Evolutionary conservation across 1,139 yeast genomes (phyloP).

Genomic region (Zhuliangozyma blackwelliae): DNA sequence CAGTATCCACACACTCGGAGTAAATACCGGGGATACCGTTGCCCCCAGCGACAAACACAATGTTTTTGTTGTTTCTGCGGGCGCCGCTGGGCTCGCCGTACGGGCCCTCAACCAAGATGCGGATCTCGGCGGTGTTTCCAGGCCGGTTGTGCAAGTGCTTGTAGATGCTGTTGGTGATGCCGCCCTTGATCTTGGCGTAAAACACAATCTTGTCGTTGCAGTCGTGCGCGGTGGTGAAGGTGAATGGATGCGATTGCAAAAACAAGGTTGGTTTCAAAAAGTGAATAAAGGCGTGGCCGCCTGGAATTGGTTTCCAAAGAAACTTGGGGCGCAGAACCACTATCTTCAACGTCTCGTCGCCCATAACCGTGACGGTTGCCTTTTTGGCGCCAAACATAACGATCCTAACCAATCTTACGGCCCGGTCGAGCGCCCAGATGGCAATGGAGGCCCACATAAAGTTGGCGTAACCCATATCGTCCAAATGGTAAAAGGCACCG

Average conservation of each 20-base stretch:
- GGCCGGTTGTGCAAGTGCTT: slow-evolving; percentile 24
- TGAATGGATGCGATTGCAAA: slow-evolving; percentile 37
- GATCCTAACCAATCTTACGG: slow-evolving; percentile 27
- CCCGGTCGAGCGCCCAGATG: slow-evolving; percentile 40
- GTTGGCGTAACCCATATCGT: slow-evolving; percentile 29
- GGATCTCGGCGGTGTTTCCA: slow-evolving; percentile 20
- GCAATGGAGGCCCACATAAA: slow-evolving; percentile 34
- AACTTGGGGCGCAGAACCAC: slow-evolving; percentile 32
- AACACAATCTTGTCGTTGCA: slow-evolving; percentile 20
- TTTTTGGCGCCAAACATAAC: slow-evolving; percentile 30
- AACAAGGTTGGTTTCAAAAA: slow-evolving; percentile 42
- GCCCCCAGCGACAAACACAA: slow-evolving; percentile 36
- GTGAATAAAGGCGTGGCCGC: slow-evolving; percentile 46
- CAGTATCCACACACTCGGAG: slow-evolving; percentile 31
- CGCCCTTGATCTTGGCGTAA: slow-evolving; percentile 29
- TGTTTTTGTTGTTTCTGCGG: slow-evolving; percentile 24
- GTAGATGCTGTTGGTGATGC: slow-evolving; percentile 27
- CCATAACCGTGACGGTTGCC: slow-evolving; percentile 30
- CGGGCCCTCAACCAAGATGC: slow-evolving; percentile 36
- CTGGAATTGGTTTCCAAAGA: slow-evolving; percentile 36
- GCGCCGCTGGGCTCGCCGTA: slow-evolving; percentile 31
- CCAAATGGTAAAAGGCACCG: slow-evolving; percentile 36
- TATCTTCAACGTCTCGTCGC: slow-evolving; percentile 37
- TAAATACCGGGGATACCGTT: slow-evolving; percentile 41
- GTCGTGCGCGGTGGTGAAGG: slow-evolving; percentile 22